A percentile compares a stretch with the other conserved stretches of the same genome.
Conservation (phyloP, 768 basidiomycete species). For the Serendipita sp. region DNA sequence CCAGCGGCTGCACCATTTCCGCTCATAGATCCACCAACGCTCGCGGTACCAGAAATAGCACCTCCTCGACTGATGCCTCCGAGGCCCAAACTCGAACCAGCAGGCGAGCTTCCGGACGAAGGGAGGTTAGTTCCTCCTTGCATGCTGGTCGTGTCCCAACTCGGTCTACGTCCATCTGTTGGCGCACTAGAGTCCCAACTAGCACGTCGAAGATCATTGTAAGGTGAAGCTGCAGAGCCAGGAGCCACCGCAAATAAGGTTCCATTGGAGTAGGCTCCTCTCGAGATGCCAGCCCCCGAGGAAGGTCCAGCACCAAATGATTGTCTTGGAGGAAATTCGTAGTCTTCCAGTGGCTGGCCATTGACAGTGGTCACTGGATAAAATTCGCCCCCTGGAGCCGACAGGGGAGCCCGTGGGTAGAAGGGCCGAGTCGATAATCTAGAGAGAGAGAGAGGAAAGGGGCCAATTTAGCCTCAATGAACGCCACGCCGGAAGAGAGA, state of each 20-base stretch:
- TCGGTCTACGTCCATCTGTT: neutral
- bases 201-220: slow-evolving; percentile 2
- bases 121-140: neutral
- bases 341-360: slow-evolving; percentile 1
- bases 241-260: neutral
- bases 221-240: neutral
- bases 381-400: neutral
- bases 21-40: neutral
- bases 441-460: neutral
- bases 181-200: slow-evolving; percentile 7
- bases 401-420: neutral
- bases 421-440: neutral
- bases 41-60: neutral
- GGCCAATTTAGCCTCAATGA: neutral
- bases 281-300: neutral
- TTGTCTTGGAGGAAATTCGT: slow-evolving; percentile 4
- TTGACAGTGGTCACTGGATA: neutral
- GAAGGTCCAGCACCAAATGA: neutral
- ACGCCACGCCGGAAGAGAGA: neutral
- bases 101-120: neutral
- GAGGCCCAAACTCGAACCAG: neutral
- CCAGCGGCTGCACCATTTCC: neutral
- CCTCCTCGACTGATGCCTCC: neutral
- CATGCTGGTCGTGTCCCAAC: neutral
- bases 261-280: neutral